These are phyloP conservation scores for Claviceps purpurea DNA, from an alignment of 2,329 filamentous ascomycete genomes.

Conservation along the genomic window DNA sequence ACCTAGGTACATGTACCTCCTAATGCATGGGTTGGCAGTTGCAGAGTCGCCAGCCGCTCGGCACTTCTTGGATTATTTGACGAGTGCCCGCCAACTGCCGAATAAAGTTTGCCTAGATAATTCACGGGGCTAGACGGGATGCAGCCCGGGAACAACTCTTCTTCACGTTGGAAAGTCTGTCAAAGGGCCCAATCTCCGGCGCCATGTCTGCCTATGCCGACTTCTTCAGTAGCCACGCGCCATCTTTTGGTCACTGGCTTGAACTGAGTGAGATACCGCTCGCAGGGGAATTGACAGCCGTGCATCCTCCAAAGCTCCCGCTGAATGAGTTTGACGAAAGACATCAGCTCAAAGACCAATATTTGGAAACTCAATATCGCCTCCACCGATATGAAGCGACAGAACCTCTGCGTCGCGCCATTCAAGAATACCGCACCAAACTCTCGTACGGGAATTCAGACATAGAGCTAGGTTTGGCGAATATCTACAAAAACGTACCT, in stretches of 20 bases:
- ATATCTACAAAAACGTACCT: conserved; percentile 56
- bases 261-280: conserved; percentile 13
- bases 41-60: neutral
- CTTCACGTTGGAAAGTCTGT: neutral
- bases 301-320: conserved; percentile 9
- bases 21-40: too few species aligned
- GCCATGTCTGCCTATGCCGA: conserved; percentile 1
- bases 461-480: conserved; percentile 40
- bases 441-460: neutral
- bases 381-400: conserved; percentile 64
- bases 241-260: neutral
- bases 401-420: conserved; percentile 53
- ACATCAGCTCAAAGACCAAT: conserved; percentile 26
- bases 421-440: conserved; percentile 36
- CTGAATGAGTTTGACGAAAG: neutral
- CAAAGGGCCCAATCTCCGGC: neutral
- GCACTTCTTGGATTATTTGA: neutral
- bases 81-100: neutral
- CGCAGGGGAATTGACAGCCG: conserved; percentile 12
- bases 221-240: neutral
- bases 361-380: conserved; percentile 61
- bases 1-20: too few species aligned
- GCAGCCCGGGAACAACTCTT: neutral
- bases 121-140: neutral
- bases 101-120: neutral